Base-by-base conservation (phyloP, 768 basidiomycete species). In the Mrakia gelida region DNA sequence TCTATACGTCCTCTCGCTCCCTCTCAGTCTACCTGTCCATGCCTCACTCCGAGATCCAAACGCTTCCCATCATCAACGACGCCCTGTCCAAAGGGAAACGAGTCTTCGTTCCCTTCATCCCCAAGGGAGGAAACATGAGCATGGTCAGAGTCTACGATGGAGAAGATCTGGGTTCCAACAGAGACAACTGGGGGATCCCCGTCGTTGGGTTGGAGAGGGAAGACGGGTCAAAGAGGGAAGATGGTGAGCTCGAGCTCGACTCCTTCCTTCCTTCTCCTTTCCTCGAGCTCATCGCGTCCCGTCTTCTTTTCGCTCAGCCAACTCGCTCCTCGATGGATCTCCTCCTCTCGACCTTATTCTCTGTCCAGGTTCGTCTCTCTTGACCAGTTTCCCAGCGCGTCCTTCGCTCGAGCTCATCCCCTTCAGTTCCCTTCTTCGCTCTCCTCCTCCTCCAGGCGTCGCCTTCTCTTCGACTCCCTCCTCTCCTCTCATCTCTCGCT, bases 151-250 rank as follows among this genome's bases (percentile, higher is more conserved):
- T 78, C 0, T 77, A 77, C 38, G 65, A 73, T 16, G 67, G 67
- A 5, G 75, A 75, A 9, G 62, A 67, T n/a, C 59, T 73, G 32
- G 77, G n/a, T 3, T 73, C 72, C 28, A 38, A 74, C 32, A 38
- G 77, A 13, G 77, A 78, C 54, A 38, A 30, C 26, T 78, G 77
- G 77, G 77, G 77, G 45, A 78, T 78, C 59, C 77, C 77, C 2
- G 73, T 78, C 1, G 65, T 78, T 4, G 73, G 73, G 16, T 28
- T 65, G 26, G 52, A 67, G 6, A 4, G 54, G 62, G n/a, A 30
- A 23, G 73, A 68, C 8, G 67, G 54, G 6, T 26, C 45, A 6
- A 38, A 15, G 26, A 63, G 77, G 38, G 77, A 78, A 9, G 73
- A 78, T 28, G 77, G 77, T 78, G 68, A 67, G 73, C 32, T 73